Percentiles rank a stretch among this genome's conserved stretches.
These are phyloP conservation scores for Yamadazyma friedrichii DNA, from an alignment of 1,139 yeast genomes.

Conservation along the genomic window DNA sequence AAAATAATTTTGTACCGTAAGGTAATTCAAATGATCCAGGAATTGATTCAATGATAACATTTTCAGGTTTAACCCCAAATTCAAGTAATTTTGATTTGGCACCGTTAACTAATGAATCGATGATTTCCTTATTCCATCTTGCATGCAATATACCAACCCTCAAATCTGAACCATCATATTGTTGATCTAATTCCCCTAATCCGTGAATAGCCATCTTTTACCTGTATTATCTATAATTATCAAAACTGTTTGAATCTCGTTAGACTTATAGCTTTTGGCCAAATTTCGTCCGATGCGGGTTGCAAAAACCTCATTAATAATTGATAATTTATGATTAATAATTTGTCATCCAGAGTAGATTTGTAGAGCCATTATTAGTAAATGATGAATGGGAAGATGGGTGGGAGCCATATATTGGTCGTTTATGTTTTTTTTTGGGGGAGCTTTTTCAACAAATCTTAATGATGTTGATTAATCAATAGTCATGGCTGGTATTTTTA, in stretches of 20 bases:
- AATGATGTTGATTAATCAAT: no score
- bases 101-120: conserved; percentile 79
- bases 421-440: no score
- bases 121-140: conserved; percentile 84
- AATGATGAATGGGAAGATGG: no score
- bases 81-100: conserved; percentile 58
- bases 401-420: no score
- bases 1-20: conserved; percentile 62
- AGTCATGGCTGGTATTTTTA: no score
- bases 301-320: conserved; percentile 1
- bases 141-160: conserved; percentile 89
- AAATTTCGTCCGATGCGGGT: conserved; percentile 2
- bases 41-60: conserved; percentile 77
- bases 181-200: conserved; percentile 69
- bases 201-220: conserved; percentile 73
- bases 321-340: no score
- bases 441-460: no score
- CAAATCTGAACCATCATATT: conserved; percentile 67
- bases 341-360: no score
- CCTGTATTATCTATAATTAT: not conserved
- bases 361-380: no score
- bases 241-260: not conserved
- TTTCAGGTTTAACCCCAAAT: conserved; percentile 71
- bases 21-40: conserved; percentile 97
- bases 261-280: not conserved